Percentiles rank a stretch among this genome's conserved stretches.
Conservation (phyloP, 805 yeast species). For the Isabelozyma gotoi region DNA sequence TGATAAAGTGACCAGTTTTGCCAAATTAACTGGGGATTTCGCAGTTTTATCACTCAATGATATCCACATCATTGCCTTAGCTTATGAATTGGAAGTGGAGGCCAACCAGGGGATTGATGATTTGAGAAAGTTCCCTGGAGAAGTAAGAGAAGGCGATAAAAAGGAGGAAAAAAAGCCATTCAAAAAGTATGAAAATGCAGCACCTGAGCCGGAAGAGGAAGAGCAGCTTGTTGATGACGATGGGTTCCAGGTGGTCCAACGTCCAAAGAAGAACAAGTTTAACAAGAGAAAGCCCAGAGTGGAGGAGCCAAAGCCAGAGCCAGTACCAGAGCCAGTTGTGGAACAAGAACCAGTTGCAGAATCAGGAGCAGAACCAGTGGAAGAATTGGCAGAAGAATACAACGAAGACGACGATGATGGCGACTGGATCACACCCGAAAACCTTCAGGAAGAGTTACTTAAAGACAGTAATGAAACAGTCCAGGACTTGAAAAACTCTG, state of each 20-base stretch:
- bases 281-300: conserved; percentile 5
- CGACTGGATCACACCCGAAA: conserved; percentile 92
- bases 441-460: conserved; percentile 64
- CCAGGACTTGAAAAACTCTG: conserved; percentile 29
- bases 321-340: conserved; percentile 6
- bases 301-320: conserved; percentile 11
- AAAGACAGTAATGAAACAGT: conserved; percentile 66
- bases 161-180: conserved; percentile 8
- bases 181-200: conserved; percentile 11
- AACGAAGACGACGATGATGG: conserved; percentile 82
- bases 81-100: conserved; percentile 83
- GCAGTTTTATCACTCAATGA: conserved; percentile 87
- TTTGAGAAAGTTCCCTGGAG: conserved; percentile 73
- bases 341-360: conserved; percentile 13
- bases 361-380: conserved; percentile 5
- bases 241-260: conserved; percentile 15
- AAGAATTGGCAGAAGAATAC: conserved; percentile 43
- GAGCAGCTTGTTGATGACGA: conserved; percentile 15
- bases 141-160: conserved; percentile 32
- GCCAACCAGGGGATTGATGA: conserved; percentile 66
- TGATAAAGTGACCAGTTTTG: conserved; percentile 68
- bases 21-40: conserved; percentile 88
- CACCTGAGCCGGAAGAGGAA: conserved; percentile 8
- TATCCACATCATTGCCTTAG: conserved; percentile 86
- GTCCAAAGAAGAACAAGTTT: conserved; percentile 1